A percentile compares a stretch with the other conserved stretches of the same genome.
These are phyloP conservation scores for Dendrobium nobile DNA, from an alignment of 106 monocot species.

Conservation along the genomic window DNA sequence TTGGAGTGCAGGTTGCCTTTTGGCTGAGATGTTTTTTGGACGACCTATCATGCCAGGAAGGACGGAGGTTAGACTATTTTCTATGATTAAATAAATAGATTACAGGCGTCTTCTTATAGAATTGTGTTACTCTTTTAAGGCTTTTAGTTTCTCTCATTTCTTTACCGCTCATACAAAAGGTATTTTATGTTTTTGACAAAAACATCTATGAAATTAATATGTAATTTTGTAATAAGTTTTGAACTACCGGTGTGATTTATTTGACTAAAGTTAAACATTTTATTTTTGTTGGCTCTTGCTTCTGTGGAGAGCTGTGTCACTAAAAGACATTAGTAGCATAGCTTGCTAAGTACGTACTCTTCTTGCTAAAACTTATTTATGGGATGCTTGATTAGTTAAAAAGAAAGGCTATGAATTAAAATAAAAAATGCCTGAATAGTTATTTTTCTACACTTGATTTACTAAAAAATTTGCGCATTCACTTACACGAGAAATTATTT, in stretches of 20 bases:
- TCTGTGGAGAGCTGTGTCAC: not conserved
- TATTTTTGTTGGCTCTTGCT: not conserved
- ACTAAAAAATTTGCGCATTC: too few relatives aligned
- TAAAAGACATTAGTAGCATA: not conserved
- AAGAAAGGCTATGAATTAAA: too few relatives aligned
- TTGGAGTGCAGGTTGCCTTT: conserved; percentile 35
- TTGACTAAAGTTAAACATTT: not conserved
- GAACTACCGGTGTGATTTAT: not conserved
- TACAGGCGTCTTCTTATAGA: not conserved
- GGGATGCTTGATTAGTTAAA: too few relatives aligned
- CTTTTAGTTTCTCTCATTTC: not conserved
- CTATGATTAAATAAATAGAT: not conserved
- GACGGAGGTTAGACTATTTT: conserved; percentile 20
- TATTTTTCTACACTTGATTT: too few relatives aligned
- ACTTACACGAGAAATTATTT: too few relatives aligned
- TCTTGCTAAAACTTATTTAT: too few relatives aligned
- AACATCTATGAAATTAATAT: not conserved
- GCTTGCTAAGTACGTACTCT: not conserved
- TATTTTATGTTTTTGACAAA: not conserved
- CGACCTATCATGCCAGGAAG: conserved; percentile 30
- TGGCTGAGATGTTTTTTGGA: conserved; percentile 37
- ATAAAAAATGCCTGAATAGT: too few relatives aligned
- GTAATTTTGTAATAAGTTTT: not conserved
- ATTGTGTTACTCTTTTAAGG: not conserved
- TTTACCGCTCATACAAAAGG: not conserved